Conservation (phyloP, 352 stramenopile genomes). For the Detonula confervacea region DNA sequence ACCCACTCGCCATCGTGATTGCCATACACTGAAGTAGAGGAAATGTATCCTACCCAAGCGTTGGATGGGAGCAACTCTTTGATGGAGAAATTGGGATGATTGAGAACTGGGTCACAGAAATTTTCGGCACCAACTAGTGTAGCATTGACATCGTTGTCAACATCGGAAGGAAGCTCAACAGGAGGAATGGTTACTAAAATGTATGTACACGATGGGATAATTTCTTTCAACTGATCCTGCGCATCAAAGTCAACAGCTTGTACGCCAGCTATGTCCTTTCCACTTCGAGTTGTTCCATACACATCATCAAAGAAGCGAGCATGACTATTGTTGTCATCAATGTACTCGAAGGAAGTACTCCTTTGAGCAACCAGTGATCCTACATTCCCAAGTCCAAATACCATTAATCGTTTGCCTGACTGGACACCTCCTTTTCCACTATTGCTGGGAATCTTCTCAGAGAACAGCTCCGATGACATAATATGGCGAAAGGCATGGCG, state of each 20-base stretch:
- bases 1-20: conserved; percentile 76
- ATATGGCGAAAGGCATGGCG: neutral
- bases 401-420: conserved; percentile 31
- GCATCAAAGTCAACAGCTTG: conserved; percentile 29
- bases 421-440: neutral
- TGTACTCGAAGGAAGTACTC: neutral
- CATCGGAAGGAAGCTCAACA: conserved; percentile 19
- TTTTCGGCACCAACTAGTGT: too few relatives aligned
- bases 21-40: conserved; percentile 75
- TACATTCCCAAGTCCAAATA: conserved; percentile 65
- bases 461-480: neutral
- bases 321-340: conserved; percentile 10
- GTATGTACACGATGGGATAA: conserved; percentile 51
- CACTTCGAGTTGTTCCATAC: conserved; percentile 35
- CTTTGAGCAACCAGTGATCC: conserved; percentile 47
- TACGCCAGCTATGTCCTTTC: conserved; percentile 33
- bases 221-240: conserved; percentile 18
- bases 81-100: conserved; percentile 35
- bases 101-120: conserved; percentile 47
- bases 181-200: conserved; percentile 67
- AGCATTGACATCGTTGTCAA: conserved; percentile 10
- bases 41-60: conserved; percentile 67
- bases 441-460: neutral
- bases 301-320: conserved; percentile 38
- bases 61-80: conserved; percentile 20